Evolutionary conservation across 768 basidiomycete genomes (phyloP).

Genomic region (Cystoderma amianthinum): DNA sequence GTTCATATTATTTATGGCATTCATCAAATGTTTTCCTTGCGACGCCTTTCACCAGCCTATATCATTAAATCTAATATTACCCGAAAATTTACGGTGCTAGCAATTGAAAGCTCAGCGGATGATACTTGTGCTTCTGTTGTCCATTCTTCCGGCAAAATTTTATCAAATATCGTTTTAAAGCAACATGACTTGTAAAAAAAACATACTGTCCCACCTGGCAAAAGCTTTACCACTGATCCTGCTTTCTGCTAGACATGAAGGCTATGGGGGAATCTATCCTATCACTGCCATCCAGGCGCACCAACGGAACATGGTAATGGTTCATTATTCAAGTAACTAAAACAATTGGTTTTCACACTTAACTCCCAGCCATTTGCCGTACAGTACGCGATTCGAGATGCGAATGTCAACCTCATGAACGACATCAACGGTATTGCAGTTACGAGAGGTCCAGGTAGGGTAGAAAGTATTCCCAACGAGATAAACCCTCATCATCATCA

Average conservation of each 20-base stretch:
- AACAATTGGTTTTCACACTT: background rate
- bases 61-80: constrained; percentile 1
- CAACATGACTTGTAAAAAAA: constrained; percentile 66
- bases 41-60: too few species aligned
- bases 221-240: too few species aligned
- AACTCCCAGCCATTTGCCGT: constrained; percentile 65
- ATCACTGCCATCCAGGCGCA: constrained; percentile 73
- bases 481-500: background rate
- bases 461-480: background rate
- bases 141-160: constrained; percentile 56
- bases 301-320: constrained; percentile 74
- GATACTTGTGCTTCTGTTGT: constrained; percentile 92
- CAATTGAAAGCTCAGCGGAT: constrained; percentile 86
- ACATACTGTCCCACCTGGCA: too few species aligned
- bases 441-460: constrained; percentile 77
- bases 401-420: constrained; percentile 40
- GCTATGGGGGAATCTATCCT: constrained; percentile 72
- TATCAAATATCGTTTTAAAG: constrained; percentile 83
- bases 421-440: constrained; percentile 87
- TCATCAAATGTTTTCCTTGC: too few species aligned
- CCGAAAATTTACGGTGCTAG: constrained; percentile 56
- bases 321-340: too few species aligned
- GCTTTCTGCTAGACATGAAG: constrained; percentile 53
- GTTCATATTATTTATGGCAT: too few species aligned
- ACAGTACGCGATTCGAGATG: constrained; percentile 56